Base-by-base conservation (phyloP, 139 green algal species). In the Medakamo hakoo region DNA sequence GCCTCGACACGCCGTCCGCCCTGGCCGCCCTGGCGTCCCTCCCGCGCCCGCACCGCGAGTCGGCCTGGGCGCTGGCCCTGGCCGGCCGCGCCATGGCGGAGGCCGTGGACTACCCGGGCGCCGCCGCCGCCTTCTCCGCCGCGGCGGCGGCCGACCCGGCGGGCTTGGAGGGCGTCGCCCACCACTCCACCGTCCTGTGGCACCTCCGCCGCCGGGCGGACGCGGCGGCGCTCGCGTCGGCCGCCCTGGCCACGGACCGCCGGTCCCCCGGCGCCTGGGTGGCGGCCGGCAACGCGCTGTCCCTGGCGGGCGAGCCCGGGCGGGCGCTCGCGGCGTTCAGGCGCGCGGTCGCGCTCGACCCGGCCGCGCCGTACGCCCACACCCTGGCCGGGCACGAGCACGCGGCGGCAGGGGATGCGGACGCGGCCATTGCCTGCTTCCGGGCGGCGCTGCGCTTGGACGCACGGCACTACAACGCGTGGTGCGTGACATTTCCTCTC, bases 131-230 rank as follows among this genome's bases (percentile, higher is more conserved):
- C 27, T 94, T 94, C 72, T 61, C 79, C 48, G 75, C 71, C 68
- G 80, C 79, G 26, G 77, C 77, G 1, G 63, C 69, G 49, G 66
- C 85, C 49, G 73, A 79, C 57, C 87, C 83, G 2, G 59, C 68
- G 59, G 67, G 77, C n/a, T 66, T 91, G 3, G 71, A 91, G 71
- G 88, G 81, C 48, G 72, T 97, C 66, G 91, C 96, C 68, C 57
- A 88, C 58, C 96, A 94, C 81, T 84, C 68, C 69, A 96, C 89
- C 0, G 88, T 95, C 70, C 79, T 98, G 65, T 98, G 91, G 92
- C 91, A 97, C 77, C 74, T 95, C 59, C 87, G 87, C 71, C 73
- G 73, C n/a, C 85, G 94, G 60, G 76, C 86, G 59, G 83, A 96
- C 67, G 77, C 96, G 57, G 78, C 73, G 18, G 76, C 87, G 68